Base-by-base conservation (phyloP, 768 basidiomycete species). In the Lactifluus subvellereus region DNA sequence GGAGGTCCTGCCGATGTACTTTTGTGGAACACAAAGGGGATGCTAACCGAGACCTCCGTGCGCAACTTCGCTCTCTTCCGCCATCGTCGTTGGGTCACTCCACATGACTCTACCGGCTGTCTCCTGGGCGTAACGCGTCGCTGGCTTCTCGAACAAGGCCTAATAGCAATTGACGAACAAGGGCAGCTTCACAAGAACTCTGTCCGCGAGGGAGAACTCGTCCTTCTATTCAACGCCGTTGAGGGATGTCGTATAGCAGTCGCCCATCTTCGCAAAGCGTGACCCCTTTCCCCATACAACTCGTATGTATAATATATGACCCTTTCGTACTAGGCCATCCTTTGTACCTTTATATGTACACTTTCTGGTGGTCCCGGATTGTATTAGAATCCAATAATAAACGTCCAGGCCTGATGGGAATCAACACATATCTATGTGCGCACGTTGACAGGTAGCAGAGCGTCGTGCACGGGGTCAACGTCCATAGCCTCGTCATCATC, bases 21-120 rank as follows among this genome's bases (percentile, higher is more conserved):
- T 32, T 71, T 93, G 57, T 84, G 82, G 75, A 86, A 86, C 67
- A 43, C 76, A 0, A 70, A 76, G 2, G 74, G 74, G 2, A 69
- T 75, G 18, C 70, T 89, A 58, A 88, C 80, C 50, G 90, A 93
- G 70, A 77, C 87, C 1, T 83, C 86, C 35, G 83, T 88, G 51
- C 85, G 79, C 71, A 93, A 91, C 67, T 73, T 91, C 57, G 87
- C 89, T 1, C 81, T 91, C 63, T 81, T 79, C 66, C 83, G 86
- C 13, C 69, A 70, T 3, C 71, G 72, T 2, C 68, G 60, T 10
- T 93, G 91, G 91, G 66, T 88, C 59, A 91, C 90, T 1, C 90
- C 90, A 22, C 67, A 79, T 3, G 69, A 77, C 13, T 71, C 75
- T 2, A 80, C 81, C 20, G 89, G 90, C 20, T 90, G 90, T 69